These are phyloP conservation scores for Streptanthus diversifolius DNA, from an alignment of 345 rosid genomes.

Conservation along the genomic window DNA sequence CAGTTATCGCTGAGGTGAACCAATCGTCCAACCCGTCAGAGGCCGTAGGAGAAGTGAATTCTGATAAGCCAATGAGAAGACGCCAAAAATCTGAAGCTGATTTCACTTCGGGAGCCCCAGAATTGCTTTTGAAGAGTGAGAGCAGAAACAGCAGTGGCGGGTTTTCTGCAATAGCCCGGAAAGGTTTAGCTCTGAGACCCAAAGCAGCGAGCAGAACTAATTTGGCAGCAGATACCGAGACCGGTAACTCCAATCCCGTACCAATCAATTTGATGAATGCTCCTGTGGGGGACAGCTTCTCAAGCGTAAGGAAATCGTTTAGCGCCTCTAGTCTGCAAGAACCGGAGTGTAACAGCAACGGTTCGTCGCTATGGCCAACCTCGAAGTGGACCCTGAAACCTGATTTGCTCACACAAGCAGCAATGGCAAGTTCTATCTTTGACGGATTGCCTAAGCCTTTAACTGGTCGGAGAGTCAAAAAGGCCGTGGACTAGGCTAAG, in stretches of 20 bases:
- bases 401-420: conserved; percentile 59
- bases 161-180: conserved; percentile 45
- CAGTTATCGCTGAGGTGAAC: conserved; percentile 44
- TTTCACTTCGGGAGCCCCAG: conserved; percentile 43
- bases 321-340: conserved; percentile 77
- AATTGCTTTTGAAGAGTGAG: conserved; percentile 54
- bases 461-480: conserved; percentile 60
- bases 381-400: conserved; percentile 60
- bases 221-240: conserved; percentile 37
- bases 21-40: conserved; percentile 35
- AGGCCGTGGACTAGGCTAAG: conserved; percentile 67
- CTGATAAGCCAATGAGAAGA: conserved; percentile 49
- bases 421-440: conserved; percentile 58
- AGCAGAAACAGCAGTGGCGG: conserved; percentile 34
- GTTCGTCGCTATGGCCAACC: conserved; percentile 47
- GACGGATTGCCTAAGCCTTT: conserved; percentile 74
- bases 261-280: conserved; percentile 36
- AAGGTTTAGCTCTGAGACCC: conserved; percentile 59
- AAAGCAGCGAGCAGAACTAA: conserved; percentile 48
- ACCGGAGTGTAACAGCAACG: conserved; percentile 36
- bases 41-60: conserved; percentile 31
- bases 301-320: conserved; percentile 61
- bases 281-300: conserved; percentile 35
- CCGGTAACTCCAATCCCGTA: conserved; percentile 10
- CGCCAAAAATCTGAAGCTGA: conserved; percentile 63